These are phyloP conservation scores for Andrographis paniculata DNA, from an alignment of 305 asterid species.

Conservation along the genomic window DNA sequence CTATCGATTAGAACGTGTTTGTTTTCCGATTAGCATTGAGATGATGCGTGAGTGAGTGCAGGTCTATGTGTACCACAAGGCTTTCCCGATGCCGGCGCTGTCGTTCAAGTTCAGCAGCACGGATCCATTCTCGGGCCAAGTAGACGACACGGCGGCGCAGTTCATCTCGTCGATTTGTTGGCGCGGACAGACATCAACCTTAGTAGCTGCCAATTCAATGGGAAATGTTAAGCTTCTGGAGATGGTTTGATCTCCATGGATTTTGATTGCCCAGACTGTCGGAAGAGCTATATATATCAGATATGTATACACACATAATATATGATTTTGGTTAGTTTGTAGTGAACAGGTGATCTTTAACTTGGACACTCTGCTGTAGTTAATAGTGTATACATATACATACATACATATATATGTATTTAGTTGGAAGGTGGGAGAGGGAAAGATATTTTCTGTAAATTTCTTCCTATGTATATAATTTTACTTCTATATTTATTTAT, in stretches of 20 bases:
- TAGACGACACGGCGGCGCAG: slow-evolving; percentile 61
- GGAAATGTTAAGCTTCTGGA: slow-evolving; percentile 90
- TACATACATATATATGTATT: too few relatives aligned
- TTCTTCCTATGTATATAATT: too few relatives aligned
- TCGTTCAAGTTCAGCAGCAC: slow-evolving; percentile 60
- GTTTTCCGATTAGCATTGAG: background rate
- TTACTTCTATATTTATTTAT: too few relatives aligned
- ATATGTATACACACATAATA: background rate
- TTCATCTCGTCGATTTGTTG: slow-evolving; percentile 94
- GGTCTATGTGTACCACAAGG: slow-evolving; percentile 84
- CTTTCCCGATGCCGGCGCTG: slow-evolving; percentile 80
- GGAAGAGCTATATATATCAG: background rate
- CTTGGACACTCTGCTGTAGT: too few relatives aligned
- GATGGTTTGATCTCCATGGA: slow-evolving; percentile 45
- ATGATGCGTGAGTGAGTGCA: slow-evolving; percentile 18
- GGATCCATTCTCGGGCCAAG: slow-evolving; percentile 64
- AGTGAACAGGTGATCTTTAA: slow-evolving; percentile 14
- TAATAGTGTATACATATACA: too few relatives aligned
- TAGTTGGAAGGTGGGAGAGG: slow-evolving; percentile 9
- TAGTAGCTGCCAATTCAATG: slow-evolving; percentile 92
- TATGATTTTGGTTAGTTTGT: slow-evolving; percentile 28
- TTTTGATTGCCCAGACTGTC: background rate
- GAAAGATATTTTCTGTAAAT: slow-evolving; percentile 31
- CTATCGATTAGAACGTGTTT: too few relatives aligned
- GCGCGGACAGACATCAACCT: slow-evolving; percentile 81